Conservation (phyloP, 495 filamentous ascomycete genomes). For the Penicillium paxilli region DNA sequence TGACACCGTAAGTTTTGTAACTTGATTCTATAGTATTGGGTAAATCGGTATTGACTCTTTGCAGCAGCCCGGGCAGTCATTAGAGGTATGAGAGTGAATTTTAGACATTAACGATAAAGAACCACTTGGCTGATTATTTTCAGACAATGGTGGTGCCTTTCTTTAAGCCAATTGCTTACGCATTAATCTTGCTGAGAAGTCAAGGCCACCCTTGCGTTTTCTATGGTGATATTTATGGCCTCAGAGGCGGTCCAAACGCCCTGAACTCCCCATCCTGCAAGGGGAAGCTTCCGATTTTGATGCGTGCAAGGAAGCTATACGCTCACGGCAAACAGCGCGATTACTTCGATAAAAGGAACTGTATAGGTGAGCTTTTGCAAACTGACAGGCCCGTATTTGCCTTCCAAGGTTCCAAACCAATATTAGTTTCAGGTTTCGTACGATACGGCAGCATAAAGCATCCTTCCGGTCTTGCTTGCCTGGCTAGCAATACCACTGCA, state of each 20-base stretch:
- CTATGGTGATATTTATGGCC: constrained; percentile 74
- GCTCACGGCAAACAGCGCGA: constrained; percentile 67
- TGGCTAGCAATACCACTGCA: constrained; percentile 54
- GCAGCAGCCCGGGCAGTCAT: constrained; percentile 60
- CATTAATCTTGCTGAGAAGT: constrained; percentile 67
- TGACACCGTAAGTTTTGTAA: constrained; percentile 37
- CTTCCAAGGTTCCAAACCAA: no score
- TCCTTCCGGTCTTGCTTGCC: constrained; percentile 55
- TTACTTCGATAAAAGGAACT: constrained; percentile 65
- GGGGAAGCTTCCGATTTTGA: constrained; percentile 57
- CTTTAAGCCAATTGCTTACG: constrained; percentile 62
- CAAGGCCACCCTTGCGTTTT: constrained; percentile 71
- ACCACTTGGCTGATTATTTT: not conserved
- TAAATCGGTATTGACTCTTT: not conserved
- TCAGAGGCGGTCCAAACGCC: constrained; percentile 45
- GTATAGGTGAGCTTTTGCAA: constrained; percentile 51
- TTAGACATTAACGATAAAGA: not conserved
- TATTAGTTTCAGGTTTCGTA: constrained; percentile 47
- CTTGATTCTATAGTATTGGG: not conserved
- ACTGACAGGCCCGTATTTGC: not conserved
- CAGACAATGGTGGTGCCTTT: constrained; percentile 51
- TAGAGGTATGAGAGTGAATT: constrained; percentile 39
- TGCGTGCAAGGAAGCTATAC: constrained; percentile 66
- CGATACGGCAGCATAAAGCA: constrained; percentile 57
- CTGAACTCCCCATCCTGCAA: constrained; percentile 53